Evolutionary conservation across 129 eudicot genomes (phyloP), one percentile per base, ranked within the genome.

Genomic region (Ambrosia trifida): DNA sequence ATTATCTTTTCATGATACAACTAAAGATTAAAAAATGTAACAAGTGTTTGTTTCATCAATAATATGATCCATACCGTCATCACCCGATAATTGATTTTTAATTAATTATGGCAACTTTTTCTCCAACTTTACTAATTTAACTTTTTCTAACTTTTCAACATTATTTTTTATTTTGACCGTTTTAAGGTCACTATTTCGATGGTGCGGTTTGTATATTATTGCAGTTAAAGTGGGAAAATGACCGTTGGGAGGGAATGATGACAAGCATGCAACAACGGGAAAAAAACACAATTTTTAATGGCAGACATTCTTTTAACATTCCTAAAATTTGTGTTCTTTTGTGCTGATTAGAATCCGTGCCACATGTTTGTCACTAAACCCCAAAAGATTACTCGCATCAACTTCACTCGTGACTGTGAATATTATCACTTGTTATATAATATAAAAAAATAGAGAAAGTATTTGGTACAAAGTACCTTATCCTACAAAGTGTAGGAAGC

Each of bases 341-440:
- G 36, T 13, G 82, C 41, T 70, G 18, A 52, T 61, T 36, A 77
- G 35, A 70, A 77, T 70, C 30, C 30, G 20, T 64, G 66, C 58
- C 82, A 78, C 82, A 64, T 78, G 82, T 71, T 78, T 53, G 40
- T 78, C 82, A 78, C 82, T 78, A 70, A 71, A 51, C 67, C 81
- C 81, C 58, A 78, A 70, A 64, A 70, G 66, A 78, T 78, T 30
- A 52, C 60, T 40, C 33, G 43, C 32, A 50, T 11, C 52, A 58
- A 50, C 72, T 40, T 53, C 10, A 73, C 91, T 88, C 73, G 78
- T 86, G 60, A 82, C 86, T n/a, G 83, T 88, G 85, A 76, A 89
- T 73, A 13, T 3, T 28, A 4, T 11, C 63, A 18, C 60, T 18
- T 53, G 13, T 53, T 19, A 19, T 53, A 18, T 18, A n/a, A n/a